phyloP scores from a whole-genome alignment of 768 basidiomycete species.

The Hortiboletus campestris region DNA sequence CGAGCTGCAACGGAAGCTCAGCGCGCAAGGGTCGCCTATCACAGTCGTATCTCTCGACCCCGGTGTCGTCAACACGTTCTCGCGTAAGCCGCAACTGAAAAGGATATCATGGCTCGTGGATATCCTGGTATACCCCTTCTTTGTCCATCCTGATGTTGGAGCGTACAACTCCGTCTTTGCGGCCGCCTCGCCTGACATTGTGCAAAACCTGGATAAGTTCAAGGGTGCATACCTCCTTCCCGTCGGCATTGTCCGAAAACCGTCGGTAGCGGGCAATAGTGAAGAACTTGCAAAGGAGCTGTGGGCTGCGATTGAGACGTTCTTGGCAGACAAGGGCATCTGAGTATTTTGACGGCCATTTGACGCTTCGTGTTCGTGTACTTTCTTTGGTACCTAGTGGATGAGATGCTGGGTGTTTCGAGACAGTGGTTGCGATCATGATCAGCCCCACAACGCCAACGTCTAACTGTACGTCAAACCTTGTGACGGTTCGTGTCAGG shows the following conservation, averaged over 20 bases:
- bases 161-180: slow-evolving; percentile 29
- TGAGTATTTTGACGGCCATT: slow-evolving; percentile 2
- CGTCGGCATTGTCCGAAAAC: slow-evolving; percentile 12
- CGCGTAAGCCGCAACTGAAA: slow-evolving; percentile 17
- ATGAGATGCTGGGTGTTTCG: no score
- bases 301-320: slow-evolving; percentile 28
- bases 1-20: slow-evolving; percentile 47
- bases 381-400: no score
- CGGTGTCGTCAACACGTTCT: slow-evolving; percentile 33
- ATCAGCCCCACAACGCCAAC: no score
- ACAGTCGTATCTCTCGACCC: slow-evolving; percentile 31
- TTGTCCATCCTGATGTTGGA: slow-evolving; percentile 22
- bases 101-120: slow-evolving; percentile 22
- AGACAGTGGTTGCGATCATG: background rate
- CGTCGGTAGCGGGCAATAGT: slow-evolving; percentile 12
- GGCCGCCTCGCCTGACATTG: slow-evolving; percentile 28
- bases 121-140: slow-evolving; percentile 16
- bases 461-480: no score
- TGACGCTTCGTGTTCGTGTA: background rate
- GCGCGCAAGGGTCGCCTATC: slow-evolving; percentile 25
- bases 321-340: slow-evolving; percentile 23
- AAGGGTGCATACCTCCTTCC: slow-evolving; percentile 34
- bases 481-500: background rate
- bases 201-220: slow-evolving; percentile 22
- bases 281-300: slow-evolving; percentile 29